Evolutionary conservation across 1,284 basidiomycete species (phyloP), one percentile per base, ranked within the genome.

Genomic region (Puccinia horiana): DNA sequence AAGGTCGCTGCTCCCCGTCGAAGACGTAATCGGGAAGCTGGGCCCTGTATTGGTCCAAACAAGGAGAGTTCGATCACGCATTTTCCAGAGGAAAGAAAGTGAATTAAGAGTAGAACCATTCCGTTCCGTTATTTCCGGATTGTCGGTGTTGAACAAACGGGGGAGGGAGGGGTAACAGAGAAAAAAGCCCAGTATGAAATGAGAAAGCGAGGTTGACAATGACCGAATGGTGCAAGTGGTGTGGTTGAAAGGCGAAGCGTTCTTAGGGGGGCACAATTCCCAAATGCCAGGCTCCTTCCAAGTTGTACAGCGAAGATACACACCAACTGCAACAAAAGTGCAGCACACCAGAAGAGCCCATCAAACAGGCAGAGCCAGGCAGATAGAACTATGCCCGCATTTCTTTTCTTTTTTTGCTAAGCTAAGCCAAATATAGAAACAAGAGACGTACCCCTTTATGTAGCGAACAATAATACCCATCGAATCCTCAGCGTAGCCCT

Each of bases 401-500:
- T 42, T 54, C 32, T 26, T 40, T 35, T 56, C 42, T 40, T n/a
- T 72, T 56, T 58, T 54, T 20, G 40, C 35, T 29, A 37, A n/a
- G n/a, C 16, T 58, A 63, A 54, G 63, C n/a, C n/a, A 32, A 52
- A 44, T 1, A 29, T 14, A 49, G 32, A 47, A 61, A 12, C 69
- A 37, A 44, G 81, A 79, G 67, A 86, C 91, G 85, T 86, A 96
- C 95, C 92, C 92, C 89, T 92, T 98, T 85, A 98, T 95, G 87
- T 98, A 93, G 76, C 95, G 92, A 29, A 99, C 93, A 70, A 94
- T 91, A 83, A 99, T 94, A 35, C 95, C 94, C 96, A 99, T 99
- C 73, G 91, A 92, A 26, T 91, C 89, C 85, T 95, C 93, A 83
- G 98, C 94, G 85, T 93, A 99, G 87, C 93, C 93, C 85, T 98